Evolutionary conservation across 345 rosid species (phyloP).

Genomic region (Euphorbia tirucalli): DNA sequence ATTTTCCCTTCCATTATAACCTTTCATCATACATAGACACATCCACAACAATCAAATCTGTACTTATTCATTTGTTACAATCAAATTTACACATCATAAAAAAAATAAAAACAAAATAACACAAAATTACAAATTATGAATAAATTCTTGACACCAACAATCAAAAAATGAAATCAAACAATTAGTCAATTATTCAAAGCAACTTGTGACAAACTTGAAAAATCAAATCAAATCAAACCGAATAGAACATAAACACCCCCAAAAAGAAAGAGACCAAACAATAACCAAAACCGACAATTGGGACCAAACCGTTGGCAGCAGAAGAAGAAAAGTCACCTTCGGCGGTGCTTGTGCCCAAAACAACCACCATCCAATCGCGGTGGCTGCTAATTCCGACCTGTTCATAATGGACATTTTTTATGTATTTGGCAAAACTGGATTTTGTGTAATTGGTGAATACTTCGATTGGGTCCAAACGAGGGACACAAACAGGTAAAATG

Average conservation of each 20-base stretch:
- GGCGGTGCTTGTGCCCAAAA: conserved; percentile 41
- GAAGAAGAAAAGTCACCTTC: conserved; percentile 46
- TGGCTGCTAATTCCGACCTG: conserved; percentile 63
- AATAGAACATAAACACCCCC: conserved; percentile 5
- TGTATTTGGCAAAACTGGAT: conserved; percentile 36
- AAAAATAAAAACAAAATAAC: not conserved
- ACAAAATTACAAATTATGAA: not conserved
- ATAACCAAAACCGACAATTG: conserved; percentile 9
- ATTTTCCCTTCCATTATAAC: no score
- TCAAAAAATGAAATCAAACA: not conserved
- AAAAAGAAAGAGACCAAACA: conserved; percentile 11
- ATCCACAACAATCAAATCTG: not conserved
- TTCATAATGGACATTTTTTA: conserved; percentile 53
- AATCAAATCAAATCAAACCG: not conserved
- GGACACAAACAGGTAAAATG: conserved; percentile 18
- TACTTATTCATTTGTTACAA: not conserved
- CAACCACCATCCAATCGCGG: conserved; percentile 76
- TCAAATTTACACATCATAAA: not conserved
- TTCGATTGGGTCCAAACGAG: conserved; percentile 7
- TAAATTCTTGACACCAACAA: not conserved
- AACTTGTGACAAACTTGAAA: not conserved
- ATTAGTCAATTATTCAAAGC: not conserved
- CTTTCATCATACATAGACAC: no score
- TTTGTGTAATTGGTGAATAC: conserved; percentile 53
- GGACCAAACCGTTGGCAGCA: conserved; percentile 1